A percentile compares a stretch with the other conserved stretches of the same genome.
phyloP scores from a whole-genome alignment of 73 alveolate species.

The Halteria grandinella region DNA sequence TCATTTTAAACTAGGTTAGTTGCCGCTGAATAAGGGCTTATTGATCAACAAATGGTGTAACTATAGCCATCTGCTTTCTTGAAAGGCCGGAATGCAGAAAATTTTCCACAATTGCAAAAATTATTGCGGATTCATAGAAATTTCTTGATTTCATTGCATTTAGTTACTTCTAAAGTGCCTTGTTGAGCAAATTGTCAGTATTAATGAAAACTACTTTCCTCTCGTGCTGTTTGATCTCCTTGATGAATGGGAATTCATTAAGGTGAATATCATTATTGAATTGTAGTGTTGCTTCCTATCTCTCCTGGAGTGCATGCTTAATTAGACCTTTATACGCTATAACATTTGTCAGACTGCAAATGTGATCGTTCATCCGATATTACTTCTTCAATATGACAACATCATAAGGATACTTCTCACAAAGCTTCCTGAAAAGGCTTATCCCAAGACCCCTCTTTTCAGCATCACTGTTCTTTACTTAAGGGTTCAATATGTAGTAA shows the following conservation, averaged over 20 bases:
- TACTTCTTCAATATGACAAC: conserved; percentile 22
- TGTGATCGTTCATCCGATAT: conserved; percentile 45
- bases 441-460: conserved; percentile 54
- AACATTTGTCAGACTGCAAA: not conserved
- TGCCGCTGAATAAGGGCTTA: conserved; percentile 5
- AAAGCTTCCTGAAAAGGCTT: conserved; percentile 62
- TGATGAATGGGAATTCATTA: conserved; percentile 26
- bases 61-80: not conserved
- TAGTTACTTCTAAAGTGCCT: conserved; percentile 20
- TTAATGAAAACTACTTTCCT: conserved; percentile 27
- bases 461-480: conserved; percentile 62
- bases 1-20: not conserved
- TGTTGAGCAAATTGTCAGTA: conserved; percentile 36
- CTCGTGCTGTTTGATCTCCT: conserved; percentile 22
- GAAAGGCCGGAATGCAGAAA: not conserved
- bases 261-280: not conserved
- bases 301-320: conserved; percentile 1
- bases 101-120: conserved; percentile 38
- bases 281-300: not conserved
- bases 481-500: conserved; percentile 69
- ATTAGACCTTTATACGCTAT: conserved; percentile 35
- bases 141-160: conserved; percentile 40
- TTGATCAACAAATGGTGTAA: conserved; percentile 4
- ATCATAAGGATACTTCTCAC: conserved; percentile 13
- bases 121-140: conserved; percentile 32